Conservation (phyloP, 148 eudicot genomes). For the Fagopyrum homotropicum region DNA sequence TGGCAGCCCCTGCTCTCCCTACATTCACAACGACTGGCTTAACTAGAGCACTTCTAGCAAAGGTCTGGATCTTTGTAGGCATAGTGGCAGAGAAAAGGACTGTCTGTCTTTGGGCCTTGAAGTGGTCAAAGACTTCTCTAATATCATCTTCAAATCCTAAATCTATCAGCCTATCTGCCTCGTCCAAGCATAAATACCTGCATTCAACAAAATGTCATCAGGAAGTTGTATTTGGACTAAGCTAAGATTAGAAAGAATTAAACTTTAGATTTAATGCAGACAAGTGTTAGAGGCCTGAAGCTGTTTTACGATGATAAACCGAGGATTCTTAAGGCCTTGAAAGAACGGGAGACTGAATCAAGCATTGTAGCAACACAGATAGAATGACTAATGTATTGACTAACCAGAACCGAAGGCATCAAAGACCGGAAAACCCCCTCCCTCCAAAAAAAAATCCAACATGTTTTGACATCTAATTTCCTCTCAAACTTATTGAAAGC, state of each 20-base stretch:
- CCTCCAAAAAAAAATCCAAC: no score
- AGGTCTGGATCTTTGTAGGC: slow-evolving; percentile 90
- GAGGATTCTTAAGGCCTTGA: no score
- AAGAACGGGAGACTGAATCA: no score
- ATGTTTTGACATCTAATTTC: no score
- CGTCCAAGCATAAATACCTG: slow-evolving; percentile 79
- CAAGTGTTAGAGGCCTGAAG: neutral
- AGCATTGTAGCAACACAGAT: no score
- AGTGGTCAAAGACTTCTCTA: slow-evolving; percentile 85
- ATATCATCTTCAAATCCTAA: slow-evolving; percentile 94
- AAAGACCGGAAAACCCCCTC: no score
- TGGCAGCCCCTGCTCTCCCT: slow-evolving; percentile 94
- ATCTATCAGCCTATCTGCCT: slow-evolving; percentile 86
- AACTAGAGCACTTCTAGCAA: slow-evolving; percentile 77
- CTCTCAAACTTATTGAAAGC: no score
- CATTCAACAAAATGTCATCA: slow-evolving; percentile 13
- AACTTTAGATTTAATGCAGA: neutral
- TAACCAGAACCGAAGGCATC: neutral
- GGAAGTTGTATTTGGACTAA: neutral
- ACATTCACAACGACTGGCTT: slow-evolving; percentile 82
- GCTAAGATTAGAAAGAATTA: neutral
- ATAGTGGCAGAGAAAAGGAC: slow-evolving; percentile 91
- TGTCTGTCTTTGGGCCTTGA: slow-evolving; percentile 86
- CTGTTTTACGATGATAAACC: neutral
- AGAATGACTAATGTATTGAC: neutral